Evolutionary conservation across 2,329 filamentous ascomycete genomes (phyloP).

Genomic region (Chaetomium globosum): DNA sequence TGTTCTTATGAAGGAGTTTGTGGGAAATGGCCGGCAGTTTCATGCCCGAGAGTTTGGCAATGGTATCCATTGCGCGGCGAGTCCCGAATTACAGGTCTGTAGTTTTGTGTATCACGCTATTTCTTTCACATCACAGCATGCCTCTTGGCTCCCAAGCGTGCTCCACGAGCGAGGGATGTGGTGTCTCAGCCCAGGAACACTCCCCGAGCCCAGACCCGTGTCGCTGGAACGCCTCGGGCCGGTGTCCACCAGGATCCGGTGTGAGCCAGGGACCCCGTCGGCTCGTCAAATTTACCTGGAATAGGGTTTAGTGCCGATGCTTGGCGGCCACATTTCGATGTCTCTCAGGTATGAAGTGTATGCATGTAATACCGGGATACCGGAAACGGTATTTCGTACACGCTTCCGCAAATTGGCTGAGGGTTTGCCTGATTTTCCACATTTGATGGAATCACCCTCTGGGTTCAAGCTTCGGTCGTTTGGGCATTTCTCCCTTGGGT

Average conservation of each 20-base stretch:
- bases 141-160: background rate
- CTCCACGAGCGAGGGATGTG: background rate
- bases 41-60: background rate
- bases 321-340: slow-evolving; percentile 31
- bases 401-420: background rate
- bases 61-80: background rate
- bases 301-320: slow-evolving; percentile 37
- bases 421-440: slow-evolving; percentile 9
- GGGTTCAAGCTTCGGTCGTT: background rate
- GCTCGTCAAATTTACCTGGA: slow-evolving; percentile 38
- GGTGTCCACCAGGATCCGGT: background rate
- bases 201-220: slow-evolving; percentile 14
- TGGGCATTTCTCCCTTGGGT: slow-evolving; percentile 40
- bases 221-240: slow-evolving; percentile 18
- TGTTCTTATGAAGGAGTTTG: background rate
- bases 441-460: background rate
- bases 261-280: background rate
- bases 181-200: background rate
- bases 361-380: slow-evolving; percentile 17
- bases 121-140: background rate
- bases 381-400: slow-evolving; percentile 10
- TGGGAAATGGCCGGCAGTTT: background rate
- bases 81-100: background rate
- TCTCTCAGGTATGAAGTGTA: slow-evolving; percentile 3
- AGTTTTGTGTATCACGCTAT: background rate